Base-by-base conservation (phyloP, 441 rosid genomes). In the Corymbia citriodora region DNA sequence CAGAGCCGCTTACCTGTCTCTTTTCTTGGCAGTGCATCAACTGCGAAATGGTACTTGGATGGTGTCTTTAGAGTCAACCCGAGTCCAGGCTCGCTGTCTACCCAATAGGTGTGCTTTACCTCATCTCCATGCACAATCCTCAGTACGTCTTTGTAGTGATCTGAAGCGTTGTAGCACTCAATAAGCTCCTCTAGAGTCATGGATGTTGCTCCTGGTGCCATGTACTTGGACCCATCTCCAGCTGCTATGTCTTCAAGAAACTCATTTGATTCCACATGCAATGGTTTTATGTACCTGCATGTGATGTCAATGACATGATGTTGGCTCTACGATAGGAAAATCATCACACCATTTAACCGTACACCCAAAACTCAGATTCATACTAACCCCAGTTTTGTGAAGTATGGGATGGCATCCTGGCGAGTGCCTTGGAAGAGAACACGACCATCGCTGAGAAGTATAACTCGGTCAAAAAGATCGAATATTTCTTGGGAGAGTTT, bases 381-480 rank as follows among this genome's bases (percentile, higher is more conserved):
- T 87, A 87, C 91, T 87, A 57, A 89, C 93, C 93, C 92, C 23
- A 91, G 91, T 45, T 90, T 91, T 85, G 91, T 79, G 89, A 92
- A 90, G 90, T 90, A 90, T 36, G 91, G 90, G 45, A 92, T 87
- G 79, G 90, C 93, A 88, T 92, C 93, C 23, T 90, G 92, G 23
- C 91, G 88, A 89, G 92, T 91, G 29, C 92, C 93, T 89, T 92
- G 93, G 87, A 89, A 92, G 88, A 91, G 18, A 86, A 92, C 89
- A 81, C 36, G 87, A 14, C 92, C 92, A 10, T 90, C 87, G 21
- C 90, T 40, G 48, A 92, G 89, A 54, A 92, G 50, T 89, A 92
- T 91, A 87, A 92, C 90, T 87, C 92, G 90, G 87, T 91, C 92
- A 49, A 90, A 92, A 82, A 92, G 92, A 72, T 92, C 89, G 48